Base-by-base conservation (phyloP, 345 rosid genomes). In the Aethionema arabicum region DNA sequence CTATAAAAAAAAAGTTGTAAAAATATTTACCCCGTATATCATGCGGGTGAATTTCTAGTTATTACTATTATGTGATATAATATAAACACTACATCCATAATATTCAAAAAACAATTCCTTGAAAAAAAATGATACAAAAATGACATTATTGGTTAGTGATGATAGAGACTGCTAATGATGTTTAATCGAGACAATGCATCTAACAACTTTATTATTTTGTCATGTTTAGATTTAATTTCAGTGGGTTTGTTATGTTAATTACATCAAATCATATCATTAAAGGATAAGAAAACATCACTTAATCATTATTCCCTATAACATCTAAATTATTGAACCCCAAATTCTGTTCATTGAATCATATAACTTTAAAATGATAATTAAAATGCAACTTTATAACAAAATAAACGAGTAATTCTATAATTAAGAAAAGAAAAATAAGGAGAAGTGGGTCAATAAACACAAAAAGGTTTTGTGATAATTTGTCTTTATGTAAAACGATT, bases 171-270 rank as follows among this genome's bases (percentile, higher is more conserved):
- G 68, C 53, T 47, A 29, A 50, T 58, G 65, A 41, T 67, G 52
- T 49, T 57, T 33, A 58, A 35, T 58, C 43, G 15, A 35, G 50
- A 58, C 65, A 67, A 41, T 31, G 27, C 27, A 21, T 2, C 27
- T 21, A 21, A 21, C 27, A 21, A 21, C 58, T 9, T 31, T 32
- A 2, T 57, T 31, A 4, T 63, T 32, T 52, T 56, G 16, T 51
- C 46, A 49, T 29, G 37, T 59, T 42, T 58, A 12, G 27, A 44
- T 12, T 12, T 49, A 41, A 40, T 33, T 27, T 59, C 16, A 59
- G 72, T 67, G 59, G 72, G 38, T 58, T 21, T 55, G 62, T 54
- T 55, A 37, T 45, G 15, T 36, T 56, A 54, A 29, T 44, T 44
- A 35, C 61, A 54, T 58, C 65, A 15, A 48, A 52, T 49, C 29